These are phyloP conservation scores for Nannochloropsis salina DNA, from an alignment of 108 stramenopile genomes.

Conservation along the genomic window DNA sequence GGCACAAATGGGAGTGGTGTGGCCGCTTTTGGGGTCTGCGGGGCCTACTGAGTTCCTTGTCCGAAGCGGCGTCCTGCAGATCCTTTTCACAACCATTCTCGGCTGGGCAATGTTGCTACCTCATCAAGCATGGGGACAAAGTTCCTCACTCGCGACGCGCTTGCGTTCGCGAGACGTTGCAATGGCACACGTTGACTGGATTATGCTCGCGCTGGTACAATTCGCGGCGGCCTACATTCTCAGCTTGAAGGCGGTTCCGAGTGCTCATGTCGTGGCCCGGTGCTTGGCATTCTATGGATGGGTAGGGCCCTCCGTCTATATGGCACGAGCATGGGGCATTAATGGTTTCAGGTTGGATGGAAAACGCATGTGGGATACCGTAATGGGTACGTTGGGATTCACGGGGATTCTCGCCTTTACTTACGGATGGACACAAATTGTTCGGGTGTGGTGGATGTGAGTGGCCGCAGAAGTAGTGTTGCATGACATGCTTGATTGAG, in stretches of 20 bases:
- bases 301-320: neutral
- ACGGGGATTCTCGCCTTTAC: neutral
- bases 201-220: slow-evolving; percentile 11
- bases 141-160: neutral
- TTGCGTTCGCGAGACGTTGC: neutral
- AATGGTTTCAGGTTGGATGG: slow-evolving; percentile 17
- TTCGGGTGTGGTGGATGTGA: neutral
- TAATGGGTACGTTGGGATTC: neutral
- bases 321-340: neutral
- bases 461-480: too few relatives aligned
- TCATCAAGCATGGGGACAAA: neutral
- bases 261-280: neutral
- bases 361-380: neutral
- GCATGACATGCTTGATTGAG: too few relatives aligned
- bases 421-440: neutral
- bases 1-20: too few relatives aligned
- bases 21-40: neutral
- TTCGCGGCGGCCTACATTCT: neutral
- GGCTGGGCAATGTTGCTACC: neutral
- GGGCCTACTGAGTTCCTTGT: neutral
- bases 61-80: neutral
- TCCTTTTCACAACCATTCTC: neutral
- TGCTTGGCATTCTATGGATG: slow-evolving; percentile 15
- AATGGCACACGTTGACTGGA: slow-evolving; percentile 10
- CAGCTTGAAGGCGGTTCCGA: neutral